Evolutionary conservation across 2,329 filamentous ascomycete species (phyloP), one percentile per base, ranked within the genome.

Genomic region (Penicillium carneum): DNA sequence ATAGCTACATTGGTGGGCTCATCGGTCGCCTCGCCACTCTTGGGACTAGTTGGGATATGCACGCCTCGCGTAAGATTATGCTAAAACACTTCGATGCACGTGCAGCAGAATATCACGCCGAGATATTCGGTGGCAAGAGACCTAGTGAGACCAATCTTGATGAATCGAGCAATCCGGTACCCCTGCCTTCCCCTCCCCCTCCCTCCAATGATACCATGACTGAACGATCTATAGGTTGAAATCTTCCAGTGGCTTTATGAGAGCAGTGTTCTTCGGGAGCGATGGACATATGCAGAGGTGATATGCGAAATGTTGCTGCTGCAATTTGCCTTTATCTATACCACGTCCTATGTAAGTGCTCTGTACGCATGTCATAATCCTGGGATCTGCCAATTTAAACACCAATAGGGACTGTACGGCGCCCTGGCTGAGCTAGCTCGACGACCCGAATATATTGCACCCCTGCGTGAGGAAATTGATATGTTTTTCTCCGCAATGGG

Each of bases 261-360:
- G 39, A 61, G 48, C 57, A 65, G 61, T 4, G 34, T 65, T 7
- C 39, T 68, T 10, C 61, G 63, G 23, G 58, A 66, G 11, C 45
- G 63, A 60, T 68, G 67, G 67, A 65, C 33, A 18, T 69, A 68
- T 18, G 14, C 62, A 18, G 67, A 69, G 42, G 66, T 69, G 14
- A 62, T 69, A 42, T 66, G 67, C 4, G 66, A 69, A 29, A 64
- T 69, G 63, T 49, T 69, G 2, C 58, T 69, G 9, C 49, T 69
- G 12, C 66, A 69, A 41, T 69, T 69, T 41, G 67, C 67, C 18
- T 69, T 69, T 29, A 64, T 69, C 51, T 69, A 69, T 20, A 69
- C 67, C 4, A 68, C 67, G 6, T 60, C 64, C 26, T 69, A 69
- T 51, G 67, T 68, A 47, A 16, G 62, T 57, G 1, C 16, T 11